Evolutionary conservation across 2,329 filamentous ascomycete species (phyloP).

Genomic region (Geosmithia morbida): DNA sequence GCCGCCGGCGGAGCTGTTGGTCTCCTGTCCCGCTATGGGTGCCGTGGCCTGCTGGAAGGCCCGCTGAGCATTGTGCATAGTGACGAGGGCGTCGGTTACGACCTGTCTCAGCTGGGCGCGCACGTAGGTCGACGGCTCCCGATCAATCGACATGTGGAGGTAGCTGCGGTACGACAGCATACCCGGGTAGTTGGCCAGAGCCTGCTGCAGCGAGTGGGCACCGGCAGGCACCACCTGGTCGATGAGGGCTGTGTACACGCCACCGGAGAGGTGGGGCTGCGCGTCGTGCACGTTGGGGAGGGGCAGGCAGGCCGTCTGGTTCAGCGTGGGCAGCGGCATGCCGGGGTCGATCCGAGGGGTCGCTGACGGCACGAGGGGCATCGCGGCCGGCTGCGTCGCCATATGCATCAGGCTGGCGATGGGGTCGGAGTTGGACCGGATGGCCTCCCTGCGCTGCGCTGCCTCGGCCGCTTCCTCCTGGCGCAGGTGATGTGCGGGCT

Average conservation of each 20-base stretch:
- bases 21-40: not conserved
- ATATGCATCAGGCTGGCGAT: not conserved
- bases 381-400: constrained; percentile 6
- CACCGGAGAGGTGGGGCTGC: constrained; percentile 8
- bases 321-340: constrained; percentile 2
- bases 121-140: constrained; percentile 30
- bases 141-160: constrained; percentile 35
- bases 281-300: constrained; percentile 2
- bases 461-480: constrained; percentile 55
- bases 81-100: constrained; percentile 29
- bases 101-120: constrained; percentile 34
- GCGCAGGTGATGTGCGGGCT: constrained; percentile 56
- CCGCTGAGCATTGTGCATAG: constrained; percentile 25
- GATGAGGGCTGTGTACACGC: constrained; percentile 33
- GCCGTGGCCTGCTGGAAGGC: not conserved
- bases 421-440: not conserved
- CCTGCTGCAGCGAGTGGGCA: constrained; percentile 26
- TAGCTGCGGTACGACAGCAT: constrained; percentile 29
- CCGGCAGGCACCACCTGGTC: constrained; percentile 38
- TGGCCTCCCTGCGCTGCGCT: constrained; percentile 15
- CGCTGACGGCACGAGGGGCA: constrained; percentile 2
- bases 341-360: constrained; percentile 1
- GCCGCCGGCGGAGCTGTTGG: not conserved
- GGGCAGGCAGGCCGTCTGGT: not conserved
- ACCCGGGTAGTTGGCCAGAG: constrained; percentile 29